phyloP scores from a whole-genome alignment of 441 rosid genomes.

The Bocquillonia castaneifolia region DNA sequence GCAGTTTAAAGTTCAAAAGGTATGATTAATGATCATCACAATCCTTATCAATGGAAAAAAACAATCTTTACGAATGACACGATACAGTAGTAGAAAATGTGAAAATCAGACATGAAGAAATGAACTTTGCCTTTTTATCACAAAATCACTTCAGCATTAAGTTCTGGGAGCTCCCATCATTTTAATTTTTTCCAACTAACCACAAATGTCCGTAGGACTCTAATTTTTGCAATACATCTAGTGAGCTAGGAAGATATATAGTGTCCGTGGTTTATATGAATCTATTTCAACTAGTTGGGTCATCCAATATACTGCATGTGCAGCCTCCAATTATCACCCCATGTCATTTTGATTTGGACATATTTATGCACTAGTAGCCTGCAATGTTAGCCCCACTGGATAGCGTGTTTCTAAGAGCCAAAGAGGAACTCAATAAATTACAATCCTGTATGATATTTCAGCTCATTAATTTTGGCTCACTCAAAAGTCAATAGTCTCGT shows the following conservation, averaged over 20 bases:
- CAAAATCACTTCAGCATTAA: no score
- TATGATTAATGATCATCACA: neutral
- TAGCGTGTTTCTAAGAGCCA: neutral
- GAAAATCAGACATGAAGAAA: neutral
- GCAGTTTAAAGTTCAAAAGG: constrained; percentile 18
- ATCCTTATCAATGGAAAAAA: neutral
- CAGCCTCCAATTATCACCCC: neutral
- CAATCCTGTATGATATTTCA: neutral
- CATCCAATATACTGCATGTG: neutral
- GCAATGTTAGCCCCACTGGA: neutral
- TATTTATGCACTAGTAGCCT: neutral
- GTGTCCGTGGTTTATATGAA: no score
- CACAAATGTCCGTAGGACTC: no score
- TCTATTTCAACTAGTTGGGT: neutral
- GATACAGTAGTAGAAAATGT: no score
- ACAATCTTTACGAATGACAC: no score
- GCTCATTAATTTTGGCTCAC: neutral
- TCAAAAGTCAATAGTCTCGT: neutral
- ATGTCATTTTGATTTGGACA: neutral
- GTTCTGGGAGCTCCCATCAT: no score
- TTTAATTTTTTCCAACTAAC: no score
- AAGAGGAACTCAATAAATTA: neutral
- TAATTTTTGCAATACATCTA: no score
- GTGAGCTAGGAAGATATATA: no score
- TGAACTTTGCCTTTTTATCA: neutral